Evolutionary conservation across 2,329 filamentous ascomycete species (phyloP), one percentile per base, ranked within the genome.

Genomic region (Didymella pinodella): DNA sequence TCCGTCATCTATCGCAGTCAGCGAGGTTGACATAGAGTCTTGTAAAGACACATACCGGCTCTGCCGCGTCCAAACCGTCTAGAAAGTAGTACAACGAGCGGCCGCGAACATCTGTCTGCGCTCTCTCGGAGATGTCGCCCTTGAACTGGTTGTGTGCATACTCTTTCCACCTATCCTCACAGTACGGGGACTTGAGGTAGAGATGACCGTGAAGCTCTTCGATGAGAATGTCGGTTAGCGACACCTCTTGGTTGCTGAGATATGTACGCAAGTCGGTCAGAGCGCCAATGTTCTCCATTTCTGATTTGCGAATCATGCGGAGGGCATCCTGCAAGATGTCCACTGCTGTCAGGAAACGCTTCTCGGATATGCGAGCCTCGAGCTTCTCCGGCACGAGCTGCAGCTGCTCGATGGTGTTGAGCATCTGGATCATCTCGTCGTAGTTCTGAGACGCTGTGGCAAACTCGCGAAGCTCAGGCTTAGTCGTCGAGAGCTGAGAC

Each of bases 151-250:
- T 85, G 67, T 89, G 90, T 36, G 89, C 85, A 59, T 96, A 86
- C 58, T 85, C 86, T 77, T 96, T 96, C 95, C 95, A 99, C 66
- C 95, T 85, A 74, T 97, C 92, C 74, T 97, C 93, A 73, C 94
- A 98, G 75, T 99, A 99, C 0, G 94, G 95, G 3, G 94, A 98
- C 75, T 98, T 98, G 38, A 99, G 86, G 74, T 99, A 99, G 4
- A 99, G 84, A 78, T 99, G 95, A 75, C 96, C 95, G 74, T 99
- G 95, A 32, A 99, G 83, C 77, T 99, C 95, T 75, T 99, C 95
- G n/a, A 98, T 88, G 55, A 99, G 77, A 52, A 98, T 98, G 72
- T 99, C 95, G 72, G 94, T 94, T 63, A 99, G 80, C 0, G 92
- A 88, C 28, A 90, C 91, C 79, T 99, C 95, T 75, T 99, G 96